phyloP scores from a whole-genome alignment of 805 yeast species.

The Saccharomycopsis guyanensis region DNA sequence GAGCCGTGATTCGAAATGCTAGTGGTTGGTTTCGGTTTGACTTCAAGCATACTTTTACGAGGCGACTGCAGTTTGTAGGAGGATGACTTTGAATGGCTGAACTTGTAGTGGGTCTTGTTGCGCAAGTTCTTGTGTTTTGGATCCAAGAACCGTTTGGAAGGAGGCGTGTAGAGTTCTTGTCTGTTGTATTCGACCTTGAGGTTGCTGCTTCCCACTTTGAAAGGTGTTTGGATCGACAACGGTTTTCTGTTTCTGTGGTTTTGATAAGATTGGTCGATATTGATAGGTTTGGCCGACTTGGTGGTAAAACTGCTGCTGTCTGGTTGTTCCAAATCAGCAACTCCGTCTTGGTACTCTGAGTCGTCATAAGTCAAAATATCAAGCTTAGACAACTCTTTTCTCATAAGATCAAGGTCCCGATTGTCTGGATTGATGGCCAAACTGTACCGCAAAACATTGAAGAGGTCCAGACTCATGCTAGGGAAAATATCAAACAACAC shows the following conservation, averaged over 20 bases:
- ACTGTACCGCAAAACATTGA: conserved; percentile 70
- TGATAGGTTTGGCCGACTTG: conserved; percentile 25
- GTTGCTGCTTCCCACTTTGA: conserved; percentile 19
- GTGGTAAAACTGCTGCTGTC: conserved; percentile 21
- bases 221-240: conserved; percentile 57
- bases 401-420: conserved; percentile 58
- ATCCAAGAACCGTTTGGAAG: conserved; percentile 31
- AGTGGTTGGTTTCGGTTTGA: neutral
- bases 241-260: conserved; percentile 40
- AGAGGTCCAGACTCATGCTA: conserved; percentile 77
- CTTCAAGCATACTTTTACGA: neutral
- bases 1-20: neutral
- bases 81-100: too few relatives aligned
- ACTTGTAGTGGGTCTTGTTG: neutral
- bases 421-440: conserved; percentile 83
- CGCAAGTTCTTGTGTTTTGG: neutral
- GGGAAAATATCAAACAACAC: conserved; percentile 89
- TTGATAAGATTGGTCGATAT: conserved; percentile 25
- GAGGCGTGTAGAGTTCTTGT: conserved; percentile 73
- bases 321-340: conserved; percentile 33
- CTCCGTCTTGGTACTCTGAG: conserved; percentile 39
- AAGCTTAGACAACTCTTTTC: conserved; percentile 49
- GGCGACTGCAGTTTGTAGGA: neutral
- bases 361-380: conserved; percentile 79
- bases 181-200: conserved; percentile 39